A percentile compares a stretch with the other conserved stretches of the same genome.
Conservation (phyloP, 163 green algal species). For the Chlamydomonas reinhardtii region DNA sequence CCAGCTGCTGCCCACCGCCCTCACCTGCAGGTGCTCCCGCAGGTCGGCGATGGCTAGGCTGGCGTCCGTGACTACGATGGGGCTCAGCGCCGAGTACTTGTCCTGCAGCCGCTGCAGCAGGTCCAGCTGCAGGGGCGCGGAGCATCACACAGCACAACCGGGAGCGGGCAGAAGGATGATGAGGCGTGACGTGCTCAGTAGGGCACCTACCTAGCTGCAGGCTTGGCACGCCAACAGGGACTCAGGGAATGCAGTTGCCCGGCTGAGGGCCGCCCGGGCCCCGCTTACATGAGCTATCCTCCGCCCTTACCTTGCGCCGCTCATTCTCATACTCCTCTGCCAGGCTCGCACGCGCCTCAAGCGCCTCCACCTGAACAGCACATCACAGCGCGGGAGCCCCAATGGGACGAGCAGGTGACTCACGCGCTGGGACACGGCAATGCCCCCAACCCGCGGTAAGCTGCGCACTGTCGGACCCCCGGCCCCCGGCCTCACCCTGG, state of each 20-base stretch:
- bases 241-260: not conserved
- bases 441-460: too few species aligned
- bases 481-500: conserved; percentile 16
- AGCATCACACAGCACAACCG: not conserved
- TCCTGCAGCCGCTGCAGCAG: conserved; percentile 46
- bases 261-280: too few species aligned
- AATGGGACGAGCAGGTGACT: too few species aligned
- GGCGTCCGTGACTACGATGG: conserved; percentile 37
- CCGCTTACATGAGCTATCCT: not conserved
- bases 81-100: conserved; percentile 24
- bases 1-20: not conserved
- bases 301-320: conserved; percentile 12
- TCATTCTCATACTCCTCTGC: conserved; percentile 19
- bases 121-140: conserved; percentile 12
- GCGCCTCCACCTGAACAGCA: conserved; percentile 23
- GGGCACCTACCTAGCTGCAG: not conserved
- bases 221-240: too few species aligned
- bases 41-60: conserved; percentile 49
- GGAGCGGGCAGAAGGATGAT: too few species aligned
- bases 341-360: conserved; percentile 19
- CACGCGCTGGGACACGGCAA: too few species aligned
- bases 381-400: too few species aligned
- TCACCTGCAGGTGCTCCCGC: conserved; percentile 56
- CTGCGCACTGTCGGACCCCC: too few species aligned
- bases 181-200: too few species aligned